phyloP scores from a whole-genome alignment of 495 filamentous ascomycete species.

The Opeltia flavorubescens region DNA sequence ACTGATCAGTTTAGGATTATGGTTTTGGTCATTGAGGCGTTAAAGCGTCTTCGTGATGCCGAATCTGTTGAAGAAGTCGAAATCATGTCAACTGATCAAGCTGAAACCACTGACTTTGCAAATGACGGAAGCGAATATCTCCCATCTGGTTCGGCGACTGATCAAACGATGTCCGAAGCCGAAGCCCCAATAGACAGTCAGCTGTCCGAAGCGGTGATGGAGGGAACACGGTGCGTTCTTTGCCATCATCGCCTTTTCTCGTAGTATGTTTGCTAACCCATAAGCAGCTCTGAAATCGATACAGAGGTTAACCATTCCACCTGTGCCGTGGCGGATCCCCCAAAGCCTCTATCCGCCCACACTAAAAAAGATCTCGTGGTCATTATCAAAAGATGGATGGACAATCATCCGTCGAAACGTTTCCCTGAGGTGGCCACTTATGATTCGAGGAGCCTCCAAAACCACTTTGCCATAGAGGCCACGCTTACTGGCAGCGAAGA shows the following conservation, averaged over 20 bases:
- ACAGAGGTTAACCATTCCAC: not conserved
- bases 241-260: not conserved
- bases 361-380: not conserved
- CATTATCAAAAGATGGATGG: not conserved
- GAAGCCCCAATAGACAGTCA: not conserved
- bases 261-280: not conserved
- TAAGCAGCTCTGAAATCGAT: not conserved
- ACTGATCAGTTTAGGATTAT: no score
- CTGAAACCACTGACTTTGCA: no score
- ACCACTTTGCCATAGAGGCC: not conserved
- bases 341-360: not conserved
- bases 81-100: no score
- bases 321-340: not conserved
- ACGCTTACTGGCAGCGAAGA: not conserved
- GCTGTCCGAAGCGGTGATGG: not conserved
- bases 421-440: not conserved
- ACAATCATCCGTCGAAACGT: not conserved
- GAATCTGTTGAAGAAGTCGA: no score
- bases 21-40: no score
- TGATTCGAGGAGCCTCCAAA: not conserved
- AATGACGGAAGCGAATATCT: no score
- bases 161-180: not conserved
- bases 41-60: no score
- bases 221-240: not conserved
- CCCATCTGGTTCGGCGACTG: no score